Evolutionary conservation across 768 basidiomycete genomes (phyloP), one percentile per base, ranked within the genome.

Genomic region (Suillus hirtellus): DNA sequence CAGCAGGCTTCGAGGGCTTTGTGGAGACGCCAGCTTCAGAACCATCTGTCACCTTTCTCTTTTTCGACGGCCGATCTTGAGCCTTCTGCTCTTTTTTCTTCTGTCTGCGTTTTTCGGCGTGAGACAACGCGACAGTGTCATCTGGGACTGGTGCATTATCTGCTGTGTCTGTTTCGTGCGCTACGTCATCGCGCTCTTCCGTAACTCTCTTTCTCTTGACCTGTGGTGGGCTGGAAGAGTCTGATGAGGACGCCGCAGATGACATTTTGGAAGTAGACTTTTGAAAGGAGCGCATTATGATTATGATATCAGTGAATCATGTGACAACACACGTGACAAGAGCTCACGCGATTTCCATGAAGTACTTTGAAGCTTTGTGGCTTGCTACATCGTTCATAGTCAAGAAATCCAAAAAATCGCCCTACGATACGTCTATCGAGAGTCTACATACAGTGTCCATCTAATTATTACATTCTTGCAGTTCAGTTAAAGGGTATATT

Each of bases 21-120:
- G 61, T 24, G n/a, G 46, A 55, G 21, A 49, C 5, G 6, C 49
- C 61, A 49, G 24, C 52, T 38, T 55, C 50, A 7, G 66, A 59
- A 17, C 53, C 65, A n/a, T 71, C 72, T n/a, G 73, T 68, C 37
- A 82, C 75, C 67, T 85, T 84, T 65, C 77, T 79, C 68, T 81
- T 86, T 74, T 85, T 85, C 56, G 68, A 64, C 15, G 75, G 62
- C 21, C 63, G 66, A 42, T 65, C 53, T 52, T 78, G 68, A 27
- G 70, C 61, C 44, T 70, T 65, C 44, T 70, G 52, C 49, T 72
- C 68, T 46, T 72, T 79, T 67, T 76, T 87, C 76, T 86, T 89
- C 73, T 85, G 84, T 60, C 83, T 82, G 34, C 92, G 81, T 61
- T 80, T 82, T 72, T 90, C 89, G 7, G 89, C 89, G 74, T 93